Evolutionary conservation across 805 yeast genomes (phyloP), one percentile per base, ranked within the genome.

Genomic region (Cyberlindnera samutprakarnensis): DNA sequence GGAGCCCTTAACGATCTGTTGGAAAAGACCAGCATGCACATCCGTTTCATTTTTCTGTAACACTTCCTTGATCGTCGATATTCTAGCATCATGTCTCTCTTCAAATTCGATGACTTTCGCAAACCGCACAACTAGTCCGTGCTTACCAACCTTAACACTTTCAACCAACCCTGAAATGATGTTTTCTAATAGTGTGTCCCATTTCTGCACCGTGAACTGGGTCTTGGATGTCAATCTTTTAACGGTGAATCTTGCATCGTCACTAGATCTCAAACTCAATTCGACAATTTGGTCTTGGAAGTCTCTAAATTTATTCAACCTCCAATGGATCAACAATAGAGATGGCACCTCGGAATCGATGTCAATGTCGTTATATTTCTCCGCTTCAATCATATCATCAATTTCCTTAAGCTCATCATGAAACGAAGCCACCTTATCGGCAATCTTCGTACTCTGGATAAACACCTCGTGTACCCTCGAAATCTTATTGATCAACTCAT

Each of bases 71-170:
- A 61, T 49, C 2, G 61, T 56, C 7, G 49, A 51, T 15, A 64
- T 66, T 31, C 78, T 75, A 38, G 76, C 54, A 49, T 92, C 98
- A 48, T 84, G 86, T 18, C 70, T 64, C 42, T 81, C 84, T 55
- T 92, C 98, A 41, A 62, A 67, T 41, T 87, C 94, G 26, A 92
- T 65, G 13, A 92, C 72, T 42, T 85, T 82, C 25, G 86, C 76
- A 28, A 82, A 53, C 32, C 88, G 74, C 23, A 78, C 76, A 1
- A 84, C 75, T 41, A 87, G 61, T 20, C 79, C 74, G 20, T 59
- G 56, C 50, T 88, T 85, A 0, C 75, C 81, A 14, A 71, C 75
- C 33, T 82, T 77, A 5, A 82, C 66, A 14, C 81, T 68, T 53
- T 87, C 96, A 8, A 86, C 73, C 23, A 86, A 47, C 31, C 74